Base-by-base conservation (phyloP, 371 early-diverging fungal species). In the Syncephalis plumigaleata region DNA sequence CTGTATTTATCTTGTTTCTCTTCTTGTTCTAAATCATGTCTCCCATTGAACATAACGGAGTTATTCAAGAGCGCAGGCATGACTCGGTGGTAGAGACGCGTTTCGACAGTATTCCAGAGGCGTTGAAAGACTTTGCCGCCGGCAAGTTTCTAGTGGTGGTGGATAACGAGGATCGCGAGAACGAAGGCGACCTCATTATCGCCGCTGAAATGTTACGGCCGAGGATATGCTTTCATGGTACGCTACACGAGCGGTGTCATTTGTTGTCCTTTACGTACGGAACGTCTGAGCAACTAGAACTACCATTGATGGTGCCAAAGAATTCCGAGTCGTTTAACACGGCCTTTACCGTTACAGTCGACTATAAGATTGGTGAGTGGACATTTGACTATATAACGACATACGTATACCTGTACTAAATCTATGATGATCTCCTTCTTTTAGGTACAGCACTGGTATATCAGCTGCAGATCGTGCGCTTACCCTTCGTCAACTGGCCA, bases 91-190 rank as follows among this genome's bases (percentile, higher is more conserved):
- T 31, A 31, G 11, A 4, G 31, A 31, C 31, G 31, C 31, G 56
- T 17, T 88, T 88, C 59, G 79, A 85, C 56, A 61, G 73, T n/a
- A 70, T 87, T 22, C 71, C 76, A 49, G 68, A 69, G 44, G 87
- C 87, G 13, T 55, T 88, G 22, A 73, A 72, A 36, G 86, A 77
- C 37, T 69, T 86, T 51, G 70, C 71, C 42, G 66, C 66, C 20
- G 89, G 91, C 46, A 73, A 90, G 53, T 84, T 89, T 55, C 69
- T 96, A 18, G 68, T 96, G 43, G 95, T 84, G 0, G 85, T 92
- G 60, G 97, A 96, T 64, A 84, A 91, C 59, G 91, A 91, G 54
- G 93, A 90, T 56, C 81, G 95, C 7, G 97, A 96, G 67, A 96
- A 96, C 56, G 97, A 96, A 57, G 97, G 97, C 45, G 97, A 96